A percentile compares a stretch with the other conserved stretches of the same genome.
Evolutionary conservation across 2,329 filamentous ascomycete genomes (phyloP).

Genomic region (Pseudocercospora crystallina): DNA sequence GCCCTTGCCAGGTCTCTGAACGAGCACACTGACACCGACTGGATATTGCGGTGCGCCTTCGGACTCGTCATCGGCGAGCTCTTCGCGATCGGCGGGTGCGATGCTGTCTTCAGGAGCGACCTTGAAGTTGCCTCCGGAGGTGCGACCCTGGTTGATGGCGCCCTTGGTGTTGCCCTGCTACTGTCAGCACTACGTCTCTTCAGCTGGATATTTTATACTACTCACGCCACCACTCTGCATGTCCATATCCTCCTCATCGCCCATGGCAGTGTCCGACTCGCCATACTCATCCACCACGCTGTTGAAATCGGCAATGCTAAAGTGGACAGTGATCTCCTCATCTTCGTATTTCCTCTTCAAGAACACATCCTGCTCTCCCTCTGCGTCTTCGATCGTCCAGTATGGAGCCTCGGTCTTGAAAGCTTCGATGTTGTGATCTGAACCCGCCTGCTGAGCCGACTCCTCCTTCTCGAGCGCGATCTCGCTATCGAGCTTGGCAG

Average conservation of each 20-base stretch:
- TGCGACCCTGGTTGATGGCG: slow-evolving; percentile 55
- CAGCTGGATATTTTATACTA: not conserved
- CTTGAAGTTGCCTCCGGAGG: slow-evolving; percentile 52
- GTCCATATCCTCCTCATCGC: slow-evolving; percentile 53
- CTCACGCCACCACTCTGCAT: slow-evolving; percentile 52
- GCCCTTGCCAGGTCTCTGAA: slow-evolving; percentile 84
- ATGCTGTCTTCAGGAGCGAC: slow-evolving; percentile 57
- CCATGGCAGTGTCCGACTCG: slow-evolving; percentile 36
- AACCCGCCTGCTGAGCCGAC: slow-evolving; percentile 55
- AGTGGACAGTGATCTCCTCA: slow-evolving; percentile 81
- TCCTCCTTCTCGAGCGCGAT: slow-evolving; percentile 80
- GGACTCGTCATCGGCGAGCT: slow-evolving; percentile 56
- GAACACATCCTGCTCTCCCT: slow-evolving; percentile 84
- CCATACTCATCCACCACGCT: slow-evolving; percentile 50
- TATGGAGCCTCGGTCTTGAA: slow-evolving; percentile 77
- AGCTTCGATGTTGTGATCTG: slow-evolving; percentile 67
- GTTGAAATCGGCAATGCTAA: slow-evolving; percentile 81
- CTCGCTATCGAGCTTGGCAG: slow-evolving; percentile 82
- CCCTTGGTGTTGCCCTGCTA: slow-evolving; percentile 52
- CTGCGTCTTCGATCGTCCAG: slow-evolving; percentile 72
- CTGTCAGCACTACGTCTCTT: not conserved
- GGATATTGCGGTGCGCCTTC: slow-evolving; percentile 66
- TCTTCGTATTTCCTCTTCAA: slow-evolving; percentile 80
- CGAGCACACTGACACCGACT: slow-evolving; percentile 77
- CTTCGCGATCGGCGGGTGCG: slow-evolving; percentile 58